Evolutionary conservation across 2,329 filamentous ascomycete species (phyloP).

Genomic region (Ophiostoma australiae): DNA sequence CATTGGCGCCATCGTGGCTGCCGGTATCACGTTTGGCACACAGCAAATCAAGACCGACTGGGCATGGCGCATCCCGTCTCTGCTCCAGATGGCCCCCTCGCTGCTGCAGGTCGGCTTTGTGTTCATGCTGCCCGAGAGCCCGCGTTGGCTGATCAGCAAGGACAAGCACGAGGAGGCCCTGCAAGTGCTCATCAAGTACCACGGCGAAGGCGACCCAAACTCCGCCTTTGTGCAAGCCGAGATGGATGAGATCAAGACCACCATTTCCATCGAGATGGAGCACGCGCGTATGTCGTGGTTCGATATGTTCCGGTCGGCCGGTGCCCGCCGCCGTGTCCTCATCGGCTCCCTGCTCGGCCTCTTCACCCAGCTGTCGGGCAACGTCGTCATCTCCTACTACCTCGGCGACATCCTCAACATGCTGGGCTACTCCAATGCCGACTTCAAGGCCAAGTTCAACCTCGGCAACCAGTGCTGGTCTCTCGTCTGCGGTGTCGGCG

Average conservation of each 20-base stretch:
- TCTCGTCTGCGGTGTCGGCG: conserved; percentile 42
- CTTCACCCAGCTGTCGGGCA: conserved; percentile 52
- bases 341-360: conserved; percentile 48
- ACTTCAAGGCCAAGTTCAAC: conserved; percentile 42
- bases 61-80: conserved; percentile 40
- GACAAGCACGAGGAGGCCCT: conserved; percentile 31
- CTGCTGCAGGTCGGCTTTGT: conserved; percentile 40
- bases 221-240: conserved; percentile 54
- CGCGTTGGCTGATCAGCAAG: conserved; percentile 31
- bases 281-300: conserved; percentile 47
- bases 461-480: conserved; percentile 45
- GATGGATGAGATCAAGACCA: conserved; percentile 55
- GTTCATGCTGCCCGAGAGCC: conserved; percentile 34
- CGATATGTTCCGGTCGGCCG: conserved; percentile 47
- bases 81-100: conserved; percentile 38
- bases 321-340: conserved; percentile 47
- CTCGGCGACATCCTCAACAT: conserved; percentile 43
- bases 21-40: conserved; percentile 47
- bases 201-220: conserved; percentile 48
- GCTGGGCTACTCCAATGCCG: conserved; percentile 41
- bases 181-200: conserved; percentile 31
- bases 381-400: conserved; percentile 49
- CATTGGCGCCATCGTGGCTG: conserved; percentile 48
- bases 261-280: conserved; percentile 51
- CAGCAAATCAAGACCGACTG: conserved; percentile 36